Base-by-base conservation (phyloP, 1,139 yeast species). In the Pichia sp. region DNA sequence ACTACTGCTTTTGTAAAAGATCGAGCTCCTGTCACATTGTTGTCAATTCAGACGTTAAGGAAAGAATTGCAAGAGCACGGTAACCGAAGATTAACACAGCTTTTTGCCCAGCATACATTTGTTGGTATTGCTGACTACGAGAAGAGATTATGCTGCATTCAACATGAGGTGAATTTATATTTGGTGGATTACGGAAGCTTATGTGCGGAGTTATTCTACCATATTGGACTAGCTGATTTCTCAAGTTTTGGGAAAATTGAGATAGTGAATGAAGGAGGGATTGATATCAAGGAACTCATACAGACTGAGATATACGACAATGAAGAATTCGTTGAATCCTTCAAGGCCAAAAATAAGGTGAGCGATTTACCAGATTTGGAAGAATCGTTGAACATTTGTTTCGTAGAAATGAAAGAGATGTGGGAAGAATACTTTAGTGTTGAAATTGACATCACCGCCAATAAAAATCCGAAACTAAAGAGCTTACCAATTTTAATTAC, bases 121-220 rank as follows among this genome's bases (percentile, higher is more conserved):
- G 79, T 91, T 9, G 98, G 99, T 0, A 62, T 91, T 5, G 91
- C 85, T 1, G 97, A 88, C 55, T 72, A 71, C 19, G 53, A 58
- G 5, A 70, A 75, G 45, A 64, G 97, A 27, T 60, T 91, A 14
- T 78, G 83, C 13, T 83, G 96, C 18, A 67, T 91, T 35, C 99
- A 93, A 53, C 73, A 77, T 51, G 95, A 82, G 45, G 81, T 88
- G 10, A 75, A 76, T 40, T 63, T 91, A 23, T 82, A 72, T 52
- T 59, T 91, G 16, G 77, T 93, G 27, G 96, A 91, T 56, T 91
- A 87, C 56, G 86, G 82, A 0, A 68, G 83, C 0, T 56, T 86
- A 1, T 63, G 80, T 22, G 60, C 63, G 42, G 88, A 84, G 45
- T 65, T 86, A 38, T 87, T 82, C 52, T 91, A 87, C 54, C 97